These are phyloP conservation scores for Odonthalia washingtoniensis DNA, from an alignment of 31 red algal genomes.

Conservation along the genomic window DNA sequence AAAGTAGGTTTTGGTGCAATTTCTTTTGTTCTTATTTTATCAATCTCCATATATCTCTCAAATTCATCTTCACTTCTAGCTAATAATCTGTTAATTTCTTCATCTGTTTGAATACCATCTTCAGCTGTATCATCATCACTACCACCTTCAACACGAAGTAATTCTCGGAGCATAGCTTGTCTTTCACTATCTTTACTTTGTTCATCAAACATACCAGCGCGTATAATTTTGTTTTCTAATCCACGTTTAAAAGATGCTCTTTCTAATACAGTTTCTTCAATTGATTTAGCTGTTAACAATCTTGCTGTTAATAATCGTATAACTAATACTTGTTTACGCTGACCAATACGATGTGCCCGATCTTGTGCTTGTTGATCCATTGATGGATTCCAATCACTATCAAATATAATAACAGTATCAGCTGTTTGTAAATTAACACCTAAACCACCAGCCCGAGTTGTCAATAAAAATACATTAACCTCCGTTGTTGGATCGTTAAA, in stretches of 20 bases:
- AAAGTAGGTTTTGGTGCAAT: conserved; percentile 45
- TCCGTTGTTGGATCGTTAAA: conserved; percentile 84
- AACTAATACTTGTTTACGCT: conserved; percentile 87
- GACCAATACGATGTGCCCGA: conserved; percentile 99
- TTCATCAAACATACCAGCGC: conserved; percentile 98
- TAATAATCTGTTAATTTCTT: conserved; percentile 89
- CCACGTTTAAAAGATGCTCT: conserved; percentile 88
- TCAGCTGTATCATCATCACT: conserved; percentile 83
- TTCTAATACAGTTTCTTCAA: conserved; percentile 93
- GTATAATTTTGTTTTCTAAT: conserved; percentile 95
- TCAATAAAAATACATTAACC: conserved; percentile 89
- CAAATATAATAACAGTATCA: conserved; percentile 99
- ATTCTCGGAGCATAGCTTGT: conserved; percentile 89
- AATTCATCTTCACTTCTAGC: conserved; percentile 91
- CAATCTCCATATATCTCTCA: conserved; percentile 80
- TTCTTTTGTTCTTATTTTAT: conserved; percentile 68
- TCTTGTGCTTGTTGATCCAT: conserved; percentile 98
- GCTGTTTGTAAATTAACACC: conserved; percentile 97
- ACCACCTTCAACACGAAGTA: conserved; percentile 79
- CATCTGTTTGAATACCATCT: conserved; percentile 74
- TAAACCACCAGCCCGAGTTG: conserved; percentile 95
- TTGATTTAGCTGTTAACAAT: conserved; percentile 81
- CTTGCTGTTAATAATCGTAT: conserved; percentile 89
- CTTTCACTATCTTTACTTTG: conserved; percentile 89
- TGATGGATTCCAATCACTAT: conserved; percentile 98